A percentile compares a stretch with the other conserved stretches of the same genome.
Evolutionary conservation across 257 asterid genomes (phyloP).

Genomic region (Coffea canephora): DNA sequence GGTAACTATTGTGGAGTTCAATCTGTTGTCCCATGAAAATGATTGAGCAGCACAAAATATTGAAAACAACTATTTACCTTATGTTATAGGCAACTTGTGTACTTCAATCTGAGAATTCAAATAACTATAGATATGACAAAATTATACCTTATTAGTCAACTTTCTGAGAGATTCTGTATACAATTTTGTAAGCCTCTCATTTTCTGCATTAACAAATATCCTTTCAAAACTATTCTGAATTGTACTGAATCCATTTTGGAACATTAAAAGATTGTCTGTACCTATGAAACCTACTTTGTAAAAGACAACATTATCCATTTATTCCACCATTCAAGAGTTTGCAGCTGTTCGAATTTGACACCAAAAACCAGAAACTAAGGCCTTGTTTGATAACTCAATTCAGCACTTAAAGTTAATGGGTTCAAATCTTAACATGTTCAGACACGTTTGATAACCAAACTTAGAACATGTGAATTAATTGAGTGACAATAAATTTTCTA

Average conservation of each 20-base stretch:
- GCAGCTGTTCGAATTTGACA: neutral
- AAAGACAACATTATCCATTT: neutral
- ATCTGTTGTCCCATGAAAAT: constrained; percentile 21
- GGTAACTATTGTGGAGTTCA: constrained; percentile 32
- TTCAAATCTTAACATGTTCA: no score
- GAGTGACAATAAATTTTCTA: no score
- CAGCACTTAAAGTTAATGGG: no score
- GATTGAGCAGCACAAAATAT: neutral
- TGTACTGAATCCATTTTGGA: no score
- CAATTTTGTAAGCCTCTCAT: constrained; percentile 31
- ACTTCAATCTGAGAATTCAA: neutral
- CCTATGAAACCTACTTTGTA: no score
- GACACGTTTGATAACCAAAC: no score
- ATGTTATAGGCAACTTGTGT: neutral
- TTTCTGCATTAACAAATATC: constrained; percentile 23
- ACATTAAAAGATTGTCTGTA: no score
- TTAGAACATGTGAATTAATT: no score
- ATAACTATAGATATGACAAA: neutral
- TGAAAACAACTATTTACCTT: neutral
- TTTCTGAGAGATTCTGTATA: constrained; percentile 27
- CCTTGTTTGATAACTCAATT: no score
- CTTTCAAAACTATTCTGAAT: no score
- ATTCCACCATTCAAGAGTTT: neutral
- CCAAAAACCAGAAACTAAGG: no score
- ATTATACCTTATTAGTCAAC: constrained; percentile 29